Base-by-base conservation (phyloP, 257 asterid genomes). In the Perilla frutescens region DNA sequence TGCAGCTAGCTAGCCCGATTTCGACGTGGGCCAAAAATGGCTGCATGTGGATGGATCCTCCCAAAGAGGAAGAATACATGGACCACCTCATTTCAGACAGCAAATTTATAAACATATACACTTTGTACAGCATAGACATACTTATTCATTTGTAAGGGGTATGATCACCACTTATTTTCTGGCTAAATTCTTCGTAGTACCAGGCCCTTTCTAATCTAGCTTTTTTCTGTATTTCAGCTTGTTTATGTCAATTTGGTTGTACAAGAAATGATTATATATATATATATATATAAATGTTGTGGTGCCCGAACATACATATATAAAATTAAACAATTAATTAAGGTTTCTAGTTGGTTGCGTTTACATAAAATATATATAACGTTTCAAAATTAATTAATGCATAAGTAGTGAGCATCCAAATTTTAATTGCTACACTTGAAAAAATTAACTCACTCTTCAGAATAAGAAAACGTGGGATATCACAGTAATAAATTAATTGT, bases 101-200 rank as follows among this genome's bases (percentile, higher is more conserved):
- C 32, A 5, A 68, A 14, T 5, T 39, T 0, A 20, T 20, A 20
- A 20, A 20, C 26, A 20, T 20, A 20, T 20, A 51, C 10, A 63
- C 53, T 7, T 68, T 76, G 74, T 66, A 66, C 73, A 66, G 1
- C 62, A 58, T 50, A 66, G 65, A 68, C 70, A 75, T 57, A 66
- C 71, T 68, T 58, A 39, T 68, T 31, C 74, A 56, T 26, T 51
- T 59, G 63, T 13, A 40, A 72, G 66, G 55, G 41, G 48, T 72
- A 20, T 20, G 26, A 20, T 20, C 61, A 37, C 74, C 59, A 65
- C 67, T 37, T 71, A 20, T 20, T 72, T 78, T 72, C 49, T 60
- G 82, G 67, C 78, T 26, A 72, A 66, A 7, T 48, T 59, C 53
- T 41, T 59, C 74, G 61, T 43, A 57, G 53, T 32, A 61, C 26